These are phyloP conservation scores for Coffea eugenioides DNA, from an alignment of 257 asterid species.

Conservation along the genomic window DNA sequence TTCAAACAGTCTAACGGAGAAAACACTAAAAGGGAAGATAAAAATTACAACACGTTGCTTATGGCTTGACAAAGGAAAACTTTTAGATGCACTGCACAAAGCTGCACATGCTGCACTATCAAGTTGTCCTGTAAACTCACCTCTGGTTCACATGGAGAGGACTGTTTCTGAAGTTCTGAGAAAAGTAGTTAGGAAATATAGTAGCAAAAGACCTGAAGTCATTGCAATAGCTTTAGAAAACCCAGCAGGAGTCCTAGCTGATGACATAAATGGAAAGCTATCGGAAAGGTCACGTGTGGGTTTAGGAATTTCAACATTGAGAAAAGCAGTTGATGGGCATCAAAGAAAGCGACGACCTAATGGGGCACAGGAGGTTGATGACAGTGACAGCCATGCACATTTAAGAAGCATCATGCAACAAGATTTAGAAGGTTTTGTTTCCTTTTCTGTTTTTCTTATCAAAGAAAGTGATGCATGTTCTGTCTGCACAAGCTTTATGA, in stretches of 20 bases:
- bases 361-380: slow-evolving; percentile 50
- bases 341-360: slow-evolving; percentile 37
- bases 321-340: slow-evolving; percentile 58
- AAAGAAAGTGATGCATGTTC: slow-evolving; percentile 3
- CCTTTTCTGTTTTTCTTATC: slow-evolving; percentile 22
- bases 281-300: slow-evolving; percentile 51
- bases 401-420: slow-evolving; percentile 34
- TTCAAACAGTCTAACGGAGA: slow-evolving; percentile 44
- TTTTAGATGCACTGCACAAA: slow-evolving; percentile 91
- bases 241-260: slow-evolving; percentile 77
- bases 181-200: slow-evolving; percentile 86
- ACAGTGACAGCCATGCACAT: slow-evolving; percentile 23
- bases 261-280: slow-evolving; percentile 71
- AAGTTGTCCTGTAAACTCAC: slow-evolving; percentile 85
- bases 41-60: slow-evolving; percentile 95
- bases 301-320: slow-evolving; percentile 51
- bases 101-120: slow-evolving; percentile 95
- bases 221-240: slow-evolving; percentile 85
- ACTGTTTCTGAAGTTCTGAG: slow-evolving; percentile 87
- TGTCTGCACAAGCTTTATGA: background rate
- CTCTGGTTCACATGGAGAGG: slow-evolving; percentile 88
- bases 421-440: slow-evolving; percentile 55
- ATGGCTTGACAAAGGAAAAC: slow-evolving; percentile 99
- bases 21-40: slow-evolving; percentile 78
- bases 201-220: slow-evolving; percentile 94